Evolutionary conservation across 345 rosid genomes (phyloP), one percentile per base, ranked within the genome.

Genomic region (Nasturtium officinale): DNA sequence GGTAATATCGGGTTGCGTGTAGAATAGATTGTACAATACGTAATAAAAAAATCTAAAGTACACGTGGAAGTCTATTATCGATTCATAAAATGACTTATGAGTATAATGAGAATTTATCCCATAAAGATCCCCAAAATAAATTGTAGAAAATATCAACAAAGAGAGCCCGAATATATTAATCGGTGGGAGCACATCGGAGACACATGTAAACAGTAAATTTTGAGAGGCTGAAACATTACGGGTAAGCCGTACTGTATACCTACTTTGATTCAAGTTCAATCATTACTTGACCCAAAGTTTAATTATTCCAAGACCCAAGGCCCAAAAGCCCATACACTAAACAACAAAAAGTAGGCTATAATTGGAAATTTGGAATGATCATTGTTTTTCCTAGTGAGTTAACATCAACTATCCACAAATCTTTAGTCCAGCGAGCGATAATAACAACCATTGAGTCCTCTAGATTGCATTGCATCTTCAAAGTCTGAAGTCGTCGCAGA

Each of bases 231-330:
- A 5, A 82, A 28, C 6, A 62, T 29, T 26, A 80, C 15, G 2
- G 87, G 89, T 26, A 83, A 53, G 9, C 82, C 86, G 17, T 42
- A 64, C 23, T 77, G 43, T 11, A 38, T n/a, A 37, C 10, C 13
- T 3, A 37, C 15, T 37, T 37, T 37, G 69, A 20, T 18, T 18
- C 30, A 47, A 18, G 20, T 53, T 38, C 26, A 38, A 23, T 23
- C 1, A 23, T 23, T 23, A 1, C 25, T 23, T 23, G 25, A 2
- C 25, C 25, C 25, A 23, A 23, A 23, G 25, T 23, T 23, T 23
- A 23, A 25, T 37, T 16, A 11, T 6, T 59, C 46, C 37, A 33
- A 47, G 48, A 16, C 26, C 17, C 17, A 70, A 53, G 7, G 16
- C 60, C 33, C 48, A 23, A 23, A 47, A 33, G 47, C 54, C 46